phyloP scores from a whole-genome alignment of 2,329 filamentous ascomycete genomes.

The Pyrenochaeta sp. region DNA sequence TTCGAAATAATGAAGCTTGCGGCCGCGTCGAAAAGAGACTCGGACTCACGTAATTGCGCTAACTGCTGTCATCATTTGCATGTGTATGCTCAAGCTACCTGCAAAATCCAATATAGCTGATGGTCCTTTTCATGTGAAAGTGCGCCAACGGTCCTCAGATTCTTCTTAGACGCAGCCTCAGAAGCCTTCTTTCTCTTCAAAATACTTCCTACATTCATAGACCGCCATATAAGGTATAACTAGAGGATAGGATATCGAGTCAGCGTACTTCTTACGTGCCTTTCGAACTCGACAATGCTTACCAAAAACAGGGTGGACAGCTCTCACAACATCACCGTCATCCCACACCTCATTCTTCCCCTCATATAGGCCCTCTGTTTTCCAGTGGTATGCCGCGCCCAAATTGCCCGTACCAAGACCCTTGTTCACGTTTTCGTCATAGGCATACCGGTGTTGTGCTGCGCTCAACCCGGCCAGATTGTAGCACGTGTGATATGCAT shows the following conservation, averaged over 20 bases:
- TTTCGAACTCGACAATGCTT: not conserved
- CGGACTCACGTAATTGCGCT: too few species aligned
- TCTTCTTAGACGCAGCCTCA: not conserved
- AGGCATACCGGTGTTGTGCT: constrained; percentile 72
- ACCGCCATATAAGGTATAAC: constrained; percentile 78
- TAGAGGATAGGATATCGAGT: constrained; percentile 12
- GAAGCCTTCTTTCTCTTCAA: constrained; percentile 59
- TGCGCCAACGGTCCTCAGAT: not conserved
- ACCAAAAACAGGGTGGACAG: constrained; percentile 80
- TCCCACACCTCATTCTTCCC: constrained; percentile 68
- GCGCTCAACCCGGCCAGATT: constrained; percentile 85
- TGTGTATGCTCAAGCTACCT: not conserved
- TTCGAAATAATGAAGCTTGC: too few species aligned
- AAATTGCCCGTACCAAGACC: constrained; percentile 36
- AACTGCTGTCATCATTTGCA: too few species aligned
- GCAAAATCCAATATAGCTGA: not conserved
- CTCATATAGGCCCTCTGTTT: constrained; percentile 56
- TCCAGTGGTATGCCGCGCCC: constrained; percentile 56
- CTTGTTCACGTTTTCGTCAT: constrained; percentile 51
- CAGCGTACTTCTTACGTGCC: not conserved
- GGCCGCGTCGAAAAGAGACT: too few species aligned
- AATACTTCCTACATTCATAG: constrained; percentile 71
- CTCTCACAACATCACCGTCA: constrained; percentile 71
- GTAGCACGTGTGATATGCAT: constrained; percentile 94
- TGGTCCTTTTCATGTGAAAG: too few species aligned